Conservation (phyloP, 129 eudicot species). For the Arctium minus region DNA sequence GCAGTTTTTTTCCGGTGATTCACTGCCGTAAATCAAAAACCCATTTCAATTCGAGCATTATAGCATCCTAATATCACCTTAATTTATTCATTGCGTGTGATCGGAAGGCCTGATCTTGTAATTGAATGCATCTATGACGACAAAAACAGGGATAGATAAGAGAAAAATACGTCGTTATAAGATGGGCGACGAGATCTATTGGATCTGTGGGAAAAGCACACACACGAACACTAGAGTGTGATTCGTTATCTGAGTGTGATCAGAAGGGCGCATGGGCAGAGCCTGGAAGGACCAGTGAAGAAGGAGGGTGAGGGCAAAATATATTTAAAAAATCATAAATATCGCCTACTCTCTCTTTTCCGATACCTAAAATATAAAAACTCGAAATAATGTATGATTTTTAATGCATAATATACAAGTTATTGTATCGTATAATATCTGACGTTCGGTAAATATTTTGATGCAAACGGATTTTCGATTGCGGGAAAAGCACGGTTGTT, state of each 20-base stretch:
- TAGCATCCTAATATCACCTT: not conserved
- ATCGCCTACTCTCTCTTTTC: slow-evolving; percentile 1
- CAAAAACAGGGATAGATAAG: not conserved
- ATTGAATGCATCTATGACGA: slow-evolving; percentile 3
- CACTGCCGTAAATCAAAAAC: not conserved
- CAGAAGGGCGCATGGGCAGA: slow-evolving; percentile 31
- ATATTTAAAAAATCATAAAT: not conserved
- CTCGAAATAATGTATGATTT: not conserved
- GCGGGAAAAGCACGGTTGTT: too few relatives aligned
- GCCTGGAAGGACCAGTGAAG: slow-evolving; percentile 36
- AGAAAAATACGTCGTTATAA: not conserved
- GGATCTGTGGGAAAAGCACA: slow-evolving; percentile 24
- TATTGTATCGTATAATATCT: too few relatives aligned
- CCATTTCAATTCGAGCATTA: slow-evolving; percentile 19
- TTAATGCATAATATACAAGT: not conserved
- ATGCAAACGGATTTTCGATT: too few relatives aligned
- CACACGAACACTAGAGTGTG: slow-evolving; percentile 6
- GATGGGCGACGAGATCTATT: not conserved
- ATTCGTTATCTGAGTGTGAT: slow-evolving; percentile 36
- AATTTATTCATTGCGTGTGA: slow-evolving; percentile 15
- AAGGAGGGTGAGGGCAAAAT: slow-evolving; percentile 3
- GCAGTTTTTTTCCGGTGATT: not conserved
- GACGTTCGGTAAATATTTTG: too few relatives aligned
- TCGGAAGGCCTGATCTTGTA: slow-evolving; percentile 23
- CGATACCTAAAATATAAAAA: slow-evolving; percentile 3